Evolutionary conservation across 1,284 basidiomycete species (phyloP).

Genomic region (Dichomitus squalens): DNA sequence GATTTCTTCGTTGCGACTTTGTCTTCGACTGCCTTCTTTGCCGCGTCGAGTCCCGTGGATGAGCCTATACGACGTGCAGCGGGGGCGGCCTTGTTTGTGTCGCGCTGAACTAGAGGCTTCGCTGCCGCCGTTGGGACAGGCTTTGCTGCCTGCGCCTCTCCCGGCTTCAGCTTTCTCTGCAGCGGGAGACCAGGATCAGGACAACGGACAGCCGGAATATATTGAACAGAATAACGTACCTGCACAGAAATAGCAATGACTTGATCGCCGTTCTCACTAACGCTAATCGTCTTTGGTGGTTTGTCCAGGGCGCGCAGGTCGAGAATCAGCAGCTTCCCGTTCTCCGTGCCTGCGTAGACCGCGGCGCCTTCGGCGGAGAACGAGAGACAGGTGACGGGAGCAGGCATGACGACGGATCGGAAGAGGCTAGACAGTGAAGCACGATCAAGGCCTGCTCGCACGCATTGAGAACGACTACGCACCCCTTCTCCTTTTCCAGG

Average conservation of each 20-base stretch:
- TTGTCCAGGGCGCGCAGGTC: slow-evolving; percentile 68
- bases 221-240: slow-evolving; percentile 37
- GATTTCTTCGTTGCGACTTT: slow-evolving; percentile 6
- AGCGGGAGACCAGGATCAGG: background rate
- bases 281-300: slow-evolving; percentile 50
- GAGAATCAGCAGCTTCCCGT: slow-evolving; percentile 60
- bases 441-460: background rate
- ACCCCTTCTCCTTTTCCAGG: slow-evolving; percentile 75
- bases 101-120: slow-evolving; percentile 29
- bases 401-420: slow-evolving; percentile 53
- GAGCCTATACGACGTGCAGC: slow-evolving; percentile 9
- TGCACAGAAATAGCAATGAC: slow-evolving; percentile 59
- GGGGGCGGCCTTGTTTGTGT: slow-evolving; percentile 26
- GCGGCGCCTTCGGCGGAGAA: slow-evolving; percentile 71
- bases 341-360: slow-evolving; percentile 63
- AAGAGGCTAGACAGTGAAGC: slow-evolving; percentile 46
- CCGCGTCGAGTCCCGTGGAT: background rate
- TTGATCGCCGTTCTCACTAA: slow-evolving; percentile 49
- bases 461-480: slow-evolving; percentile 24
- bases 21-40: slow-evolving; percentile 18
- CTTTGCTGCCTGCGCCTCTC: slow-evolving; percentile 22
- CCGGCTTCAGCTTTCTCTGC: slow-evolving; percentile 31
- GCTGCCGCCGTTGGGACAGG: slow-evolving; percentile 6
- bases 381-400: slow-evolving; percentile 53
- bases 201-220: background rate